A percentile compares a stretch with the other conserved stretches of the same genome.
Evolutionary conservation across 352 stramenopile species (phyloP).

Genomic region (Phytophthora cactorum): DNA sequence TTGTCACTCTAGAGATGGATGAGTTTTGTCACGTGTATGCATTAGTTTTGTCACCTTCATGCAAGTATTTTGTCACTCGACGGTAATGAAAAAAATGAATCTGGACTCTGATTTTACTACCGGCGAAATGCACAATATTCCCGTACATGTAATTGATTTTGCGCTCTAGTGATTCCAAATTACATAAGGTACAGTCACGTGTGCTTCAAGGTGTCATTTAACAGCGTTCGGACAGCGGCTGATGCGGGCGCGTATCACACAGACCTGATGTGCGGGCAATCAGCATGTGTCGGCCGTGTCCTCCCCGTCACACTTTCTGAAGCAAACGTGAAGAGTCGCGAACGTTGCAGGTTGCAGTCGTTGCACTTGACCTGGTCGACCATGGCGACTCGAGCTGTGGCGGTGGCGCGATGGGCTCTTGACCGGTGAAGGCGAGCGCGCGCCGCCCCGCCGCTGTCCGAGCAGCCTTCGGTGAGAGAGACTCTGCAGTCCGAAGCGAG

Average conservation of each 20-base stretch:
- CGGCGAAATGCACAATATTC: no score
- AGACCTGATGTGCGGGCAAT: constrained; percentile 30
- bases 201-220: constrained; percentile 23
- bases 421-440: not conserved
- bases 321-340: constrained; percentile 17
- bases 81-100: no score
- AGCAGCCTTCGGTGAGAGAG: constrained; percentile 27
- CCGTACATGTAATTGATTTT: no score
- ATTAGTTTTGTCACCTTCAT: no score
- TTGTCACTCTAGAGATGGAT: no score
- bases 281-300: constrained; percentile 12
- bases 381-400: not conserved
- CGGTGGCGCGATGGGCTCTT: not conserved
- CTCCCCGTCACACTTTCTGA: constrained; percentile 35
- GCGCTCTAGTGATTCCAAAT: no score
- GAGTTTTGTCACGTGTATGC: no score
- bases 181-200: not conserved
- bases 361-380: constrained; percentile 1
- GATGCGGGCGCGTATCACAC: constrained; percentile 11
- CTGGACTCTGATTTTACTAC: no score
- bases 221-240: constrained; percentile 23
- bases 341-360: constrained; percentile 13
- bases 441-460: constrained; percentile 26
- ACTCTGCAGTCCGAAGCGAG: constrained; percentile 17
- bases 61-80: no score